These are phyloP conservation scores for Hemileccinum impolitum DNA, from an alignment of 768 basidiomycete genomes.

Conservation along the genomic window DNA sequence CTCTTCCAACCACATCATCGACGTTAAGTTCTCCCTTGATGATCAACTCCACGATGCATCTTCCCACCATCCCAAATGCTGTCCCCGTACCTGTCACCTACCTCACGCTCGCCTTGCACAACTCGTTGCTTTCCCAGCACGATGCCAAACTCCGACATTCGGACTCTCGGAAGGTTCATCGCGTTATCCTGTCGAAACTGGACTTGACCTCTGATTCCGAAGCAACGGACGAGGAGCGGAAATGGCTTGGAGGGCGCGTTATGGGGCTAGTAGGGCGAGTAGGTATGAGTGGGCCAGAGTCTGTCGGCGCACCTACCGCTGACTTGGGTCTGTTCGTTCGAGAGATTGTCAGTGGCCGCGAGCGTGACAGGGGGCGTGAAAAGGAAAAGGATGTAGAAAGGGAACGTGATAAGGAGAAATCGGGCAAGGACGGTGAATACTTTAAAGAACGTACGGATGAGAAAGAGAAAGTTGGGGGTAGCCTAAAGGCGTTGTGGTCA, in stretches of 20 bases:
- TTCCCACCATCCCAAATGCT: slow-evolving; percentile 14
- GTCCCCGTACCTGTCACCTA: slow-evolving; percentile 7
- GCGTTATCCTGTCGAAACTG: slow-evolving; percentile 57
- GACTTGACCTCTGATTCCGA: slow-evolving; percentile 38
- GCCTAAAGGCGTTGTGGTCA: slow-evolving; percentile 33
- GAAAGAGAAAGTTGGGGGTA: slow-evolving; percentile 33
- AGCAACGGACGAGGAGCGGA: slow-evolving; percentile 30
- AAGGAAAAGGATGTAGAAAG: slow-evolving; percentile 33
- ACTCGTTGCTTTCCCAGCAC: slow-evolving; percentile 24
- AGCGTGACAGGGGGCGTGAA: slow-evolving; percentile 31
- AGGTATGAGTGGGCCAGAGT: slow-evolving; percentile 37
- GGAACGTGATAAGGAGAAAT: slow-evolving; percentile 36
- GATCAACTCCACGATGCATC: slow-evolving; percentile 4
- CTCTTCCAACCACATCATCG: background rate
- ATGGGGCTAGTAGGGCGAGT: slow-evolving; percentile 39
- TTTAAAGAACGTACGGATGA: slow-evolving; percentile 31
- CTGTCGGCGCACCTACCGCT: slow-evolving; percentile 43
- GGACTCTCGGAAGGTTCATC: slow-evolving; percentile 60
- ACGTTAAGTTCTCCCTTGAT: slow-evolving; percentile 7
- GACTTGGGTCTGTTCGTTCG: slow-evolving; percentile 54
- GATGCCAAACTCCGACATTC: slow-evolving; percentile 32
- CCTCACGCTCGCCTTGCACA: slow-evolving; percentile 27
- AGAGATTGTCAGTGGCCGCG: slow-evolving; percentile 35
- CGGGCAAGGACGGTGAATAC: slow-evolving; percentile 35
- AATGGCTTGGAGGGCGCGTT: slow-evolving; percentile 30